Evolutionary conservation across 2,329 filamentous ascomycete genomes (phyloP).

Genomic region (Diplodia intermedia): DNA sequence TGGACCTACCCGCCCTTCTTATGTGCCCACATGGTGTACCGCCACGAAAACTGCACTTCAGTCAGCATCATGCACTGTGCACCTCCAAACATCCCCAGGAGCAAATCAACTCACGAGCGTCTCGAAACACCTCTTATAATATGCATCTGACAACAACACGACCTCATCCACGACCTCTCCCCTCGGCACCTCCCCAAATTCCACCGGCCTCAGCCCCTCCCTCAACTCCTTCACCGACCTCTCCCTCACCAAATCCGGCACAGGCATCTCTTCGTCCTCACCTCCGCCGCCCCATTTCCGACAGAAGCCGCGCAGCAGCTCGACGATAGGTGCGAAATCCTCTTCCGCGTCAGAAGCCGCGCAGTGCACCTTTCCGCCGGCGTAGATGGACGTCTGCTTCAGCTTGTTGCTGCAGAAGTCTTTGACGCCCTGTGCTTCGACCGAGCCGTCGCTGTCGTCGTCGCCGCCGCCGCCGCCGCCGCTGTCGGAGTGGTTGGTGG

Average conservation of each 20-base stretch:
- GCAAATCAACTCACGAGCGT: slow-evolving; percentile 5
- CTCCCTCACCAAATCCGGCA: slow-evolving; percentile 3
- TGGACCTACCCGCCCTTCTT: slow-evolving; percentile 11
- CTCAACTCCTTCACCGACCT: slow-evolving; percentile 9
- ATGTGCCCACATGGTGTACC: slow-evolving; percentile 23
- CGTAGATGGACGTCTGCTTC: slow-evolving; percentile 10
- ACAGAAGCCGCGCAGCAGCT: slow-evolving; percentile 5
- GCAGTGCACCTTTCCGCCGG: slow-evolving; percentile 12
- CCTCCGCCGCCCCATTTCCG: slow-evolving; percentile 12
- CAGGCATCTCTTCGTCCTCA: not conserved
- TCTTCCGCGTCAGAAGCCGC: slow-evolving; percentile 2
- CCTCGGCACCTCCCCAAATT: not conserved
- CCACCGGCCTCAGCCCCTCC: not conserved
- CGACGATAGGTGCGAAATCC: slow-evolving; percentile 11
- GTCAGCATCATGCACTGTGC: not conserved
- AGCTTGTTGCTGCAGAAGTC: slow-evolving; percentile 19
- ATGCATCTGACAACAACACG: slow-evolving; percentile 12
- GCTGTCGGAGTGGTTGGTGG: not conserved
- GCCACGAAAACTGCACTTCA: slow-evolving; percentile 14
- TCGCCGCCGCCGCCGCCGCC: not conserved
- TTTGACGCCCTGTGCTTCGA: not conserved
- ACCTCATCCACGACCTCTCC: slow-evolving; percentile 9
- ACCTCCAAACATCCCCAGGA: not conserved
- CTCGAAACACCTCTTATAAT: slow-evolving; percentile 13
- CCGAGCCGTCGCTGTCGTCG: not conserved